Evolutionary conservation across 495 filamentous ascomycete species (phyloP), one percentile per base, ranked within the genome.

Genomic region (Trichoderma asperelloides): DNA sequence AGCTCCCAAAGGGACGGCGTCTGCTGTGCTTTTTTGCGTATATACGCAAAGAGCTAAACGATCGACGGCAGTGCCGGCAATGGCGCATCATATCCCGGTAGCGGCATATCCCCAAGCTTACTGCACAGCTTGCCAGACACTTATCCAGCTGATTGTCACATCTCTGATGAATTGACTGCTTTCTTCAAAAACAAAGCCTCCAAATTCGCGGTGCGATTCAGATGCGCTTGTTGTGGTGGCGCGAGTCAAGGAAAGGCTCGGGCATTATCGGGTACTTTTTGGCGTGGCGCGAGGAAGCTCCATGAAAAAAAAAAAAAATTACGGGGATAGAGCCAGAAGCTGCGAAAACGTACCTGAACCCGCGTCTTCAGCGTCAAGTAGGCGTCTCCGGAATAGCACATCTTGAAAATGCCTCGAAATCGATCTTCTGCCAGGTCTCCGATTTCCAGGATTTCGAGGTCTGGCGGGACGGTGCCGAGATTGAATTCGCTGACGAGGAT

Each of bases 401-500:
- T 97, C 77, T 96, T 97, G 80, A 98, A 98, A 72, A 98, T 97
- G 69, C 95, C 95, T 67, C 95, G 86, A 79, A 98, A 98, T 45
- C 95, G 84, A 81, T 98, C 95, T 78, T 97, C 94, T 63, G 96
- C 95, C 72, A 98, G 75, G 76, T 98, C 95, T 41, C 95, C 95
- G 73, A 98, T 93, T 81, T 98, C 95, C 74, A 98, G 75, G 55
- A 98, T 97, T 80, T 98, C 95, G 67, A 98, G 79, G 69, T 96
- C 91, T 0, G 95, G 95, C 40, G 95, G 94, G 40, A 93, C 89
- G 62, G 87, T 90, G 67, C 95, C 95, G 64, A 98, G 84, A 78
- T 98, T 98, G 73, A 98, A 85, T 79, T 98, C 94, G 77, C 92
- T 97, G 73, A 98, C 95, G 72, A 97, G 85, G 79, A 98, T 98